phyloP scores from a whole-genome alignment of 768 basidiomycete genomes.

The Russula brevipes region DNA sequence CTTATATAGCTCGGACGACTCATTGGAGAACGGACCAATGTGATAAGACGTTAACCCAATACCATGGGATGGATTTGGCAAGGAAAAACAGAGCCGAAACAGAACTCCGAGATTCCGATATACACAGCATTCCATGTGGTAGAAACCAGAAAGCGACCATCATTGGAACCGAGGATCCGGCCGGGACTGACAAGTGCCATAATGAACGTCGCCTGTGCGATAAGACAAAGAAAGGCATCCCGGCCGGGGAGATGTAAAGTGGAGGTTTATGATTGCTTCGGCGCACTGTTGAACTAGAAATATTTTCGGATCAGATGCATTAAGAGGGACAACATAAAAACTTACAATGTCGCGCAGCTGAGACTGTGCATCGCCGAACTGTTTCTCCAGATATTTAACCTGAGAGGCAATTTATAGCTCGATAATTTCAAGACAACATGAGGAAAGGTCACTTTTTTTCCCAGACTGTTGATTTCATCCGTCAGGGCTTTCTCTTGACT shows the following conservation, averaged over 20 bases:
- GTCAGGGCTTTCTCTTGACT: conserved; percentile 74
- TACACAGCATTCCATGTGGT: not conserved
- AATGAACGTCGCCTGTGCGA: not conserved
- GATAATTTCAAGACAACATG: not conserved
- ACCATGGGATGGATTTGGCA: not conserved
- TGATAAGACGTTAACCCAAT: not conserved
- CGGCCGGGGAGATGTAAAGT: not conserved
- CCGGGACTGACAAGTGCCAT: not conserved
- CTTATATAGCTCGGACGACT: not conserved
- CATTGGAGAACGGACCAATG: not conserved
- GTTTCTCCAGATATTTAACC: conserved; percentile 91
- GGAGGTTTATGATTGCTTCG: conserved; percentile 27
- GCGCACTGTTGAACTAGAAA: conserved; percentile 52
- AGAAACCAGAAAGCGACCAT: not conserved
- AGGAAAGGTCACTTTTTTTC: conserved; percentile 65
- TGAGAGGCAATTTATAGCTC: conserved; percentile 29
- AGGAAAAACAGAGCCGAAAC: not conserved
- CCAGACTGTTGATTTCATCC: conserved; percentile 75
- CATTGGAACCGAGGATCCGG: not conserved
- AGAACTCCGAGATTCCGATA: conserved; percentile 4
- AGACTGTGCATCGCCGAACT: conserved; percentile 82
- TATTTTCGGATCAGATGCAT: not conserved
- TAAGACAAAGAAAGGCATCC: not conserved
- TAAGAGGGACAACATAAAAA: not conserved
- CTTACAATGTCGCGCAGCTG: conserved; percentile 80